Evolutionary conservation across 305 asterid species (phyloP).

Genomic region (Solanum hybrid): DNA sequence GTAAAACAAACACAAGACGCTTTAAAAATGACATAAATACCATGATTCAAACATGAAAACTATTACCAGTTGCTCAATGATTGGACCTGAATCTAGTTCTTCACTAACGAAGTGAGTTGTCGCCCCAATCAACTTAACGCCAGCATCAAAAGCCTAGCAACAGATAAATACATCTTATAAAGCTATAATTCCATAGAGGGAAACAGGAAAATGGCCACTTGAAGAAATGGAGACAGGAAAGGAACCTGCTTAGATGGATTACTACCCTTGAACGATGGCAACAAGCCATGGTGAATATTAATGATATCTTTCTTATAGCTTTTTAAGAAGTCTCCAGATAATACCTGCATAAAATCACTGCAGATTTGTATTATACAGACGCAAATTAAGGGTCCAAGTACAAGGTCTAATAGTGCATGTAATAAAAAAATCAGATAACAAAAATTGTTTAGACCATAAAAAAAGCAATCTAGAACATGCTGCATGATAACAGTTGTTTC

Average conservation of each 20-base stretch:
- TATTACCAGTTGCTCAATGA: constrained; percentile 89
- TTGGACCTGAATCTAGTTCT: constrained; percentile 92
- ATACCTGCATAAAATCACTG: constrained; percentile 43
- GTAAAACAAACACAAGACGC: not conserved
- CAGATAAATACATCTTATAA: not conserved
- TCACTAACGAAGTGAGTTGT: constrained; percentile 89
- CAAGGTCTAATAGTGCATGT: not conserved
- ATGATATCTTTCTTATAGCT: constrained; percentile 68
- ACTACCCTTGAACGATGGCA: constrained; percentile 97
- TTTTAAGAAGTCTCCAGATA: constrained; percentile 65
- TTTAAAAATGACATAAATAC: not conserved
- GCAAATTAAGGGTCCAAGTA: not conserved
- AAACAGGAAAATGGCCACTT: not conserved
- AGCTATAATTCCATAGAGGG: not conserved
- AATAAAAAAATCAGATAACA: not conserved
- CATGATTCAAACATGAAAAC: not conserved
- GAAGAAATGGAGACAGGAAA: not conserved
- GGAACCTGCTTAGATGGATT: constrained; percentile 79
- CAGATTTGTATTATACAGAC: constrained; percentile 9
- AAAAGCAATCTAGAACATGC: not conserved
- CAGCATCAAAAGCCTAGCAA: constrained; percentile 82
- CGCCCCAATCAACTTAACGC: constrained; percentile 96
- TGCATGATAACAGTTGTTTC: not conserved
- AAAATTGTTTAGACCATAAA: not conserved
- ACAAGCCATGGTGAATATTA: constrained; percentile 87